Base-by-base conservation (phyloP, 2,329 filamentous ascomycete species). In the Amesomyces nigricolor region DNA sequence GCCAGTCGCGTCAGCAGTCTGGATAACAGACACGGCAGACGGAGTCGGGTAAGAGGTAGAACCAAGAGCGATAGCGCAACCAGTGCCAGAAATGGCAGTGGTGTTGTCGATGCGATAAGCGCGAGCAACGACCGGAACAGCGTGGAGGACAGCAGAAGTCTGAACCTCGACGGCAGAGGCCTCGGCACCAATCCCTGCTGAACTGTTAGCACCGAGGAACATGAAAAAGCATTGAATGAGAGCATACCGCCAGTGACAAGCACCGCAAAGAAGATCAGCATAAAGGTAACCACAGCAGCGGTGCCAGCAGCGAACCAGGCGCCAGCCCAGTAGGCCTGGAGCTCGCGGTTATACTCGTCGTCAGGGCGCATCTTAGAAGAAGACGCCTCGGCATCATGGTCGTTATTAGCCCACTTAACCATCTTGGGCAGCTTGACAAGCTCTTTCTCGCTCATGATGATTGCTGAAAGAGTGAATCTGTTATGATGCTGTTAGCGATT, bases 31-130 rank as follows among this genome's bases (percentile, higher is more conserved):
- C 2, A 16, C 22, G 35, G 39, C 47, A 38, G 54, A 54, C 26
- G 54, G 53, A 26, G 48, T 51, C 14, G 49, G 39, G 6, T 51
- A 35, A 2, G 22, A 51, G 16, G 48, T 37, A 16, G 35, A n/a
- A 29, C 16, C 38, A 19, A 9, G 16, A 7, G 53, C 19, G 16
- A 40, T 1, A n/a, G 43, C 26, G 35, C 32, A 58, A 14, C 13
- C n/a, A 14, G 49, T 26, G 11, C 47, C 45, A 1, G 35, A 50
- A 39, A 29, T 6, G 13, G 16, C 17, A 14, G 13, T 13, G 35
- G 19, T 17, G 9, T 37, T n/a, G 26, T 43, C 30, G 4, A n/a
- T 30, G 13, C 40, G 46, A 2, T 53, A 2, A 32, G 14, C 44
- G 8, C 48, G 52, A 26, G 52, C 39, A 13, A 45, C 39, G 16